These are phyloP conservation scores for Primulina huaijiensis DNA, from an alignment of 257 asterid genomes.

Conservation along the genomic window DNA sequence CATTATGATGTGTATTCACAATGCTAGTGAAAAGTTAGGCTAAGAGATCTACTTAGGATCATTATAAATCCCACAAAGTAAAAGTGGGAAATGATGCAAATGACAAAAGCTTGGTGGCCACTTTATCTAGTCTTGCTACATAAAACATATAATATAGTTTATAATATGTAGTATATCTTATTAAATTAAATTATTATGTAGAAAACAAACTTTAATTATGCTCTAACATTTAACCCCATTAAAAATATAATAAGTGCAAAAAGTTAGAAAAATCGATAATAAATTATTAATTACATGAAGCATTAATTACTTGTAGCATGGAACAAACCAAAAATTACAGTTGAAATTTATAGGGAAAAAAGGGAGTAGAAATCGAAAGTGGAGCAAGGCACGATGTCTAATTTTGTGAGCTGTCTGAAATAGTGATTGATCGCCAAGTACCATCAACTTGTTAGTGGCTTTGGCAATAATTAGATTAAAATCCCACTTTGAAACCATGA, in stretches of 20 bases:
- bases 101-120: conserved; percentile 21
- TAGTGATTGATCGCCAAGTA: conserved; percentile 23
- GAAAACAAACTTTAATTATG: no score
- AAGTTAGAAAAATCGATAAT: background rate
- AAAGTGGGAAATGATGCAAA: conserved; percentile 21
- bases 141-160: no score
- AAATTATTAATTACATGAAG: background rate
- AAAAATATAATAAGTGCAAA: no score
- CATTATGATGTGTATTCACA: conserved; percentile 36
- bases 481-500: conserved; percentile 31
- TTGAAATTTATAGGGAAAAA: background rate
- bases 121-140: background rate
- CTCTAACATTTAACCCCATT: no score
- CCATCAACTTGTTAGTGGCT: conserved; percentile 30
- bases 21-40: conserved; percentile 61
- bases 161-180: no score
- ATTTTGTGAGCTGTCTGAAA: conserved; percentile 19
- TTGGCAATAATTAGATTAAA: conserved; percentile 23
- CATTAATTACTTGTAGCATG: background rate
- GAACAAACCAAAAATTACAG: background rate
- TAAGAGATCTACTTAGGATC: conserved; percentile 57
- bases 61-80: conserved; percentile 31
- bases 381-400: conserved; percentile 14
- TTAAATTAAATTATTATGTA: no score
- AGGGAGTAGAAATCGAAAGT: conserved; percentile 14